Evolutionary conservation across 2,329 filamentous ascomycete genomes (phyloP).

Genomic region (Trichoderma asperellum): DNA sequence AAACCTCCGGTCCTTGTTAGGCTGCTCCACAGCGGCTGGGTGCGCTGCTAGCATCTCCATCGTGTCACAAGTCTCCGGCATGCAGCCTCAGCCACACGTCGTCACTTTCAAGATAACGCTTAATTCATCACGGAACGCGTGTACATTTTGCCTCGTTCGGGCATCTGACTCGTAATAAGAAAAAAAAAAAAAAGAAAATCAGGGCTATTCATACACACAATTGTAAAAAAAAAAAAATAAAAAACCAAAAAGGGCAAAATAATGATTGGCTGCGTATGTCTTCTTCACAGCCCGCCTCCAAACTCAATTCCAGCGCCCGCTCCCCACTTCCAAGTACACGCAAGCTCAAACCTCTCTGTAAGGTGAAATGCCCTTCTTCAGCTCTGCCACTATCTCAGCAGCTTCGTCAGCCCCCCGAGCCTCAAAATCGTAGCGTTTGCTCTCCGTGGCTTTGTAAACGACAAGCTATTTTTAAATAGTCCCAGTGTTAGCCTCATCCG

Average conservation of each 20-base stretch:
- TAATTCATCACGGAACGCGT: slow-evolving; percentile 1
- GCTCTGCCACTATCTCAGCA: slow-evolving; percentile 75
- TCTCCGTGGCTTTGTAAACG: slow-evolving; percentile 75
- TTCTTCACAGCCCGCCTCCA: background rate
- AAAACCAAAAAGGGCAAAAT: background rate
- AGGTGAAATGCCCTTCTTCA: slow-evolving; percentile 74
- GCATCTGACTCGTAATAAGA: slow-evolving; percentile 3
- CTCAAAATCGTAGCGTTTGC: slow-evolving; percentile 84
- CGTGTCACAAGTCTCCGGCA: background rate
- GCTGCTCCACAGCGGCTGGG: background rate
- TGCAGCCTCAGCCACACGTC: slow-evolving; percentile 1
- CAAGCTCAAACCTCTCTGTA: slow-evolving; percentile 55
- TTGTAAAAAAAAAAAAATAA: background rate
- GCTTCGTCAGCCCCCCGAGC: slow-evolving; percentile 73
- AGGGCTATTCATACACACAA: background rate
- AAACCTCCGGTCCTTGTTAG: background rate
- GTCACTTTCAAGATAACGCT: background rate
- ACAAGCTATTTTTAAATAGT: slow-evolving; percentile 54
- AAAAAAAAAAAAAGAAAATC: background rate
- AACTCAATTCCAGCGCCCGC: slow-evolving; percentile 8
- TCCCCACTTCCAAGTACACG: background rate
- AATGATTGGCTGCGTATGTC: slow-evolving; percentile 10
- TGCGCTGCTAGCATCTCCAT: background rate
- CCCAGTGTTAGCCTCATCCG: slow-evolving; percentile 4
- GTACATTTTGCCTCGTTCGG: slow-evolving; percentile 21